Evolutionary conservation across 2,329 filamentous ascomycete genomes (phyloP), one percentile per base, ranked within the genome.

Genomic region (Fusarium solani-melongenae): DNA sequence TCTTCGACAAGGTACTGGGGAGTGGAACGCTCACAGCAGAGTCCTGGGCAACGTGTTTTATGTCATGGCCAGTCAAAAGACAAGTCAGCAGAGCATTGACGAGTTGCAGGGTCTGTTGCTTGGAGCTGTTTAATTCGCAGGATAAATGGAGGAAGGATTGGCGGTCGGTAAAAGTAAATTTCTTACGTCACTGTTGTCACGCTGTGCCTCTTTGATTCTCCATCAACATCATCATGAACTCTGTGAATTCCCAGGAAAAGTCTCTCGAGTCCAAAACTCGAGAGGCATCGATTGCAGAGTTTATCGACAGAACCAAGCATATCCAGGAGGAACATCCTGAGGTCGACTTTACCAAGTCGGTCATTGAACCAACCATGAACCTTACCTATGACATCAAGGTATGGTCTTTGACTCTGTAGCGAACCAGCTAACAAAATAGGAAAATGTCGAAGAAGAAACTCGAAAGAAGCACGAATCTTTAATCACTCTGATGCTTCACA

Each of bases 31-130:
- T 8, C 88, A 91, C 65, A 85, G 84, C 4, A 80, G 89, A 8
- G 87, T 90, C 3, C 74, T 91, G 41, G 89, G 89, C 0, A 90
- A 90, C 72, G 88, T 90, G 0, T 77, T 91, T 9, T 91, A 91
- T 76, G 70, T 90, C 36, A 90, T 91, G 88, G 83, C 87, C 0
- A 83, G 88, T 55, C 88, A 89, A 72, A 86, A 80, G 33, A 85
- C 83, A 6, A 78, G 70, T 7, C 66, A 74, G 29, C 76, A 77
- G 31, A 80, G 76, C 1, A 67, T 84, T 11, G 12, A 33, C 9
- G 71, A 73, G 41, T 14, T 79, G 3, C 73, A 79, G 34, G 65
- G 55, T 4, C 58, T 79, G 8, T 33, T 79, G 20, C 7, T 65
- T 6, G 65, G 67, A 44, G 76, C 71, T 0, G 49, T 51, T 24